phyloP scores from a whole-genome alignment of 495 filamentous ascomycete genomes.

The Patellaria atrata region DNA sequence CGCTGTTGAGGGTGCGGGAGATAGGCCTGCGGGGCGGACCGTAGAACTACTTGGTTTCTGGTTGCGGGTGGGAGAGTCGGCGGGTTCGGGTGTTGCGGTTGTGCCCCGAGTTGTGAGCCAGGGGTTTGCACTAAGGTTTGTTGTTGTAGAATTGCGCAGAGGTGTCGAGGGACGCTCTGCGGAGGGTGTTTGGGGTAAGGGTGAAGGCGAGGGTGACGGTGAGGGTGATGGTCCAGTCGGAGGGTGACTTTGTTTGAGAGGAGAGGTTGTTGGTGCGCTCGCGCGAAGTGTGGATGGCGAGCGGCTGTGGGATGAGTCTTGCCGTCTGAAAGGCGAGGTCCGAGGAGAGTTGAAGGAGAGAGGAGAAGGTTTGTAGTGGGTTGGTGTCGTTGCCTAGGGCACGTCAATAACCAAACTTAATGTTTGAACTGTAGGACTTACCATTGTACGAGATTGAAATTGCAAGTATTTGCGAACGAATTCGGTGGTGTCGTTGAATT shows the following conservation, averaged over 20 bases:
- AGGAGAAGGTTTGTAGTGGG: constrained; percentile 22
- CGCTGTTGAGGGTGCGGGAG: background rate
- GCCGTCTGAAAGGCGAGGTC: constrained; percentile 23
- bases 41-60: constrained; percentile 1
- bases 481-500: too few species aligned
- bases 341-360: constrained; percentile 27
- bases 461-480: too few species aligned
- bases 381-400: constrained; percentile 19
- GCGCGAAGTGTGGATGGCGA: constrained; percentile 21
- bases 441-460: constrained; percentile 2
- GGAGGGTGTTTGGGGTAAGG: constrained; percentile 6
- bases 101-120: constrained; percentile 19
- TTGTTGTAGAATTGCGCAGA: constrained; percentile 14
- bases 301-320: constrained; percentile 16
- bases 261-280: constrained; percentile 18
- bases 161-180: constrained; percentile 33
- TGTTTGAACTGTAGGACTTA: background rate
- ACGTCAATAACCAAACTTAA: too few species aligned
- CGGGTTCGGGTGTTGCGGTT: constrained; percentile 12
- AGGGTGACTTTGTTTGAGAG: too few species aligned
- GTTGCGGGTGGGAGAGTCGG: constrained; percentile 15
- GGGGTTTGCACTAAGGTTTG: constrained; percentile 12
- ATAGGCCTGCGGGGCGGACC: background rate
- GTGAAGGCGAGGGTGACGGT: constrained; percentile 3
- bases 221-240: too few species aligned